Evolutionary conservation across 2,329 filamentous ascomycete genomes (phyloP).

Genomic region (Escovopsis weberi): DNA sequence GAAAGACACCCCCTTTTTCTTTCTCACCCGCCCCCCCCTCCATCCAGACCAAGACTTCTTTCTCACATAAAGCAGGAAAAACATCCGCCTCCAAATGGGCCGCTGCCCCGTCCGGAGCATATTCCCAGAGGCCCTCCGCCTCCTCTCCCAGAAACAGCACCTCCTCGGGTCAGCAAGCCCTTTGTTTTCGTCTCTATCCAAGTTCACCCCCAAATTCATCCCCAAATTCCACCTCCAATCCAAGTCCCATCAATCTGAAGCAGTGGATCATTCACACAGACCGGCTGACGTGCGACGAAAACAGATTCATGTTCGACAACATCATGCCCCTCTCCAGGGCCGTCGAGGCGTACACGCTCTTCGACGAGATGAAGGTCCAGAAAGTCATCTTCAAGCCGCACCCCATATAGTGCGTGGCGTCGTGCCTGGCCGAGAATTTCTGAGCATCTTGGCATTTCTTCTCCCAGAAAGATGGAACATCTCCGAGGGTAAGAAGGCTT

Average conservation of each 20-base stretch:
- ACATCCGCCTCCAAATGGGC: conserved; percentile 60
- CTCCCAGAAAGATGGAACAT: too few species aligned
- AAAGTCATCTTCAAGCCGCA: conserved; percentile 53
- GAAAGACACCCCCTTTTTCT: not conserved
- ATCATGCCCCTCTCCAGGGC: conserved; percentile 56
- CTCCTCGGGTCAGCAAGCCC: conserved; percentile 28
- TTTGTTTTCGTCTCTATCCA: not conserved
- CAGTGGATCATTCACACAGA: not conserved
- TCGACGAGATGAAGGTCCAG: conserved; percentile 58
- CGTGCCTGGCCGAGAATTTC: too few species aligned
- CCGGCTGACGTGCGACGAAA: not conserved
- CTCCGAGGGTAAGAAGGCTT: too few species aligned
- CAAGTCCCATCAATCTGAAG: not conserved
- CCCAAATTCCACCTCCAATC: too few species aligned
- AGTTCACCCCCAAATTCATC: too few species aligned
- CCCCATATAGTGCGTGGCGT: too few species aligned
- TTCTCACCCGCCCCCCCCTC: too few species aligned
- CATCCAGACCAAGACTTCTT: not conserved
- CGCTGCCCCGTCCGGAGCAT: conserved; percentile 61
- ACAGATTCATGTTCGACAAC: conserved; percentile 62
- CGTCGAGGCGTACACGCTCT: conserved; percentile 54
- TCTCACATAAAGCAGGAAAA: conserved; percentile 36
- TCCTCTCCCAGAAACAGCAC: conserved; percentile 53
- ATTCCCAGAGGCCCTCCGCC: conserved; percentile 48
- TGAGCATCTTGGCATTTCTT: too few species aligned